Conservation (phyloP, 2,329 filamentous ascomycete genomes). For the Xylaria sp. region DNA sequence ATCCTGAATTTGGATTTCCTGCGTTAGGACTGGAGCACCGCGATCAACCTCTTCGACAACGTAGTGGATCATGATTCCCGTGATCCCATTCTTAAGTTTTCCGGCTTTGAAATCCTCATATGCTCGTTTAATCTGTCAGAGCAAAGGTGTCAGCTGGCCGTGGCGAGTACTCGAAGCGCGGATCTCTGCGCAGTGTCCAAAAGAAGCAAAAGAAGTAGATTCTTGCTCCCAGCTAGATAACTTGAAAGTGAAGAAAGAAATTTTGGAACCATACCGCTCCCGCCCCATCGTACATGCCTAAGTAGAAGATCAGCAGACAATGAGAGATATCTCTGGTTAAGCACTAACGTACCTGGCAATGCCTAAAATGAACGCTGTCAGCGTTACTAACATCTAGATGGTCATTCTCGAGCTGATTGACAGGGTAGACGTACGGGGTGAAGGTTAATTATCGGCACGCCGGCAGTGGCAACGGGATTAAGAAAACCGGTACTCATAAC, state of each 20-base stretch:
- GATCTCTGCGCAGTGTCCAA: not conserved
- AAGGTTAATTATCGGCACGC: slow-evolving; percentile 81
- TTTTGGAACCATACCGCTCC: slow-evolving; percentile 56
- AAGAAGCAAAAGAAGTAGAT: not conserved
- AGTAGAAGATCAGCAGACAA: slow-evolving; percentile 12
- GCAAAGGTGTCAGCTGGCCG: slow-evolving; percentile 18
- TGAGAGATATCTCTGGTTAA: not conserved
- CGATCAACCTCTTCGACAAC: slow-evolving; percentile 76
- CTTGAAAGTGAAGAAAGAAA: not conserved
- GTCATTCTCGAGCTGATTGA: too few species aligned
- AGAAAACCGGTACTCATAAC: slow-evolving; percentile 65
- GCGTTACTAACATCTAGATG: too few species aligned
- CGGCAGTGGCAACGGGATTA: slow-evolving; percentile 69
- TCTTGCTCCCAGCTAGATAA: not conserved
- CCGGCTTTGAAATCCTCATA: slow-evolving; percentile 68
- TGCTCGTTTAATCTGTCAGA: slow-evolving; percentile 68
- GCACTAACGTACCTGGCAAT: slow-evolving; percentile 45
- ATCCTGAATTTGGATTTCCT: slow-evolving; percentile 68
- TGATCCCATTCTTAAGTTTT: slow-evolving; percentile 69
- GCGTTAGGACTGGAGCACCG: slow-evolving; percentile 71
- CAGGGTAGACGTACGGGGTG: slow-evolving; percentile 62
- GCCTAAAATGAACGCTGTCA: not conserved
- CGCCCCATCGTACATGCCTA: slow-evolving; percentile 73
- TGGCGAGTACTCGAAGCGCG: not conserved
- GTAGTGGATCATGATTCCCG: slow-evolving; percentile 79